Percentiles rank a stretch among this genome's conserved stretches.
Conservation (phyloP, 441 rosid species). For the Macaranga tanarius region DNA sequence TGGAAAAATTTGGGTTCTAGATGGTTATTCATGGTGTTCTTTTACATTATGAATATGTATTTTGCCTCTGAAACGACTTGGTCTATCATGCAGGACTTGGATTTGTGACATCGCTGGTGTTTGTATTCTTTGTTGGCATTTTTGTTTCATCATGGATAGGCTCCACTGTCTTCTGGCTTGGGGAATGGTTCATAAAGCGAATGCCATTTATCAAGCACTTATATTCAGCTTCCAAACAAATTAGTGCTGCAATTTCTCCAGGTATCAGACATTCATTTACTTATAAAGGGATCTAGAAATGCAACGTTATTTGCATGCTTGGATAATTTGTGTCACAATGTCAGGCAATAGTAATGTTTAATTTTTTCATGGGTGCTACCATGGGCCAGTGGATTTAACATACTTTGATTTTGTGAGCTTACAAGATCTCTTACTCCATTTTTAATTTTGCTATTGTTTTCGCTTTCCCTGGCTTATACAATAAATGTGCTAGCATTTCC, state of each 20-base stretch:
- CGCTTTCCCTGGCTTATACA: background rate
- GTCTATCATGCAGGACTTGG: conserved; percentile 76
- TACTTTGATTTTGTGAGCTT: background rate
- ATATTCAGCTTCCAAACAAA: conserved; percentile 93
- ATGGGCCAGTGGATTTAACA: conserved; percentile 2
- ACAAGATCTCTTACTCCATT: background rate
- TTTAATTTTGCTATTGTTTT: background rate
- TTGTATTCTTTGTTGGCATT: conserved; percentile 83
- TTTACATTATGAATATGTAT: background rate
- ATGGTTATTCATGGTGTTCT: background rate
- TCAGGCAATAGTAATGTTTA: background rate
- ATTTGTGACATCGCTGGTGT: conserved; percentile 79
- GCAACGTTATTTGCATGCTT: background rate
- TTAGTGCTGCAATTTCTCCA: conserved; percentile 92
- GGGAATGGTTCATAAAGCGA: conserved; percentile 91
- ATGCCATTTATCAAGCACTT: conserved; percentile 94
- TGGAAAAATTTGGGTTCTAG: background rate
- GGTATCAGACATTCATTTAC: conserved; percentile 33
- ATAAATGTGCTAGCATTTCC: background rate
- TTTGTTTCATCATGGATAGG: conserved; percentile 98
- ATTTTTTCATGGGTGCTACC: background rate
- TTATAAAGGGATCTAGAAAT: conserved; percentile 10
- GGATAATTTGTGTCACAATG: background rate
- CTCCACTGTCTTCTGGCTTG: conserved; percentile 75
- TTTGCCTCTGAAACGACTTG: conserved; percentile 14